These are phyloP conservation scores for Aspergillus sclerotiicarbonarius DNA, from an alignment of 495 filamentous ascomycete species.

Conservation along the genomic window DNA sequence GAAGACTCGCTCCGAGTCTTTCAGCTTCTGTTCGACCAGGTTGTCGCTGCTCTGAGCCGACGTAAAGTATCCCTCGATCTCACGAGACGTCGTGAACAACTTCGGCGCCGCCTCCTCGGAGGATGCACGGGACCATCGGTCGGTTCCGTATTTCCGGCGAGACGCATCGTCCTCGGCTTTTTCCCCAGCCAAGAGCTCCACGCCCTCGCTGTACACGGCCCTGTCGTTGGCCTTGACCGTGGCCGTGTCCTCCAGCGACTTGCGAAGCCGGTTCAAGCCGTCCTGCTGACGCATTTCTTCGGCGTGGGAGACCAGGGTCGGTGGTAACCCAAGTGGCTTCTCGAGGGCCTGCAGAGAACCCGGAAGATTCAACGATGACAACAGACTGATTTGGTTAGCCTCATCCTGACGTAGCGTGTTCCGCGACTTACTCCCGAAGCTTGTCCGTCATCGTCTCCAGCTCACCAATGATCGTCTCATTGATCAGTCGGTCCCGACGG, in stretches of 20 bases:
- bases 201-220: conserved; percentile 76
- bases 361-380: conserved; percentile 83
- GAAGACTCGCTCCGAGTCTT: conserved; percentile 70
- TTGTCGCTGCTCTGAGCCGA: conserved; percentile 81
- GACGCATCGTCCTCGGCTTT: conserved; percentile 76
- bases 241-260: conserved; percentile 79
- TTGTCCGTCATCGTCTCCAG: conserved; percentile 78
- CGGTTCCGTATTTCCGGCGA: conserved; percentile 79
- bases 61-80: conserved; percentile 85
- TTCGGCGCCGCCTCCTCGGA: conserved; percentile 70
- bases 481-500: conserved; percentile 81
- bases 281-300: conserved; percentile 95
- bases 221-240: conserved; percentile 77
- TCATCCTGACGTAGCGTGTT: neutral
- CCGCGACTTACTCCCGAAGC: conserved; percentile 61
- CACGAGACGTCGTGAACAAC: conserved; percentile 68
- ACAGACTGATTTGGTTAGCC: conserved; percentile 42
- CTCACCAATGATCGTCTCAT: conserved; percentile 79
- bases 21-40: conserved; percentile 75
- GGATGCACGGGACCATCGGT: conserved; percentile 73
- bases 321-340: conserved; percentile 90
- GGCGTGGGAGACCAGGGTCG: conserved; percentile 78
- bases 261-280: conserved; percentile 68
- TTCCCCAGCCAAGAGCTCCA: conserved; percentile 71
- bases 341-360: conserved; percentile 93